Percentiles rank a stretch among this genome's conserved stretches.
These are phyloP conservation scores for Fusarium ramigenum DNA, from an alignment of 2,329 filamentous ascomycete species.

Conservation along the genomic window DNA sequence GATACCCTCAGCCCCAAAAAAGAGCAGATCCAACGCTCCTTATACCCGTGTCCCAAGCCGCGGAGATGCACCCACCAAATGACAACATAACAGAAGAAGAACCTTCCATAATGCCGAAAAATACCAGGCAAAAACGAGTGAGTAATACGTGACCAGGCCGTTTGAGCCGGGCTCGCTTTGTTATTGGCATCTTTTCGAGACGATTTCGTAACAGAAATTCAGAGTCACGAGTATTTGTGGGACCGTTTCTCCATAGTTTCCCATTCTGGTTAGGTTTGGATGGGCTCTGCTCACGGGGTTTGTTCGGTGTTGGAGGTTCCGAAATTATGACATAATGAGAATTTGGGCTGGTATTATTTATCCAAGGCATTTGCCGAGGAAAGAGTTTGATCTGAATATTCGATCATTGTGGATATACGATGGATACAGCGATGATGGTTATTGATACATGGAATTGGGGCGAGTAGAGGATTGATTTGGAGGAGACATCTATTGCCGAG, in stretches of 20 bases:
- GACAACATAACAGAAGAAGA: too few species aligned
- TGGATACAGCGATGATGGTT: background rate
- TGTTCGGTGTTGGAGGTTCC: background rate
- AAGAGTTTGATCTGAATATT: background rate
- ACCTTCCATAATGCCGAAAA: background rate
- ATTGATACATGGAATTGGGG: too few species aligned
- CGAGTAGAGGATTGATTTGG: rapidly evolving
- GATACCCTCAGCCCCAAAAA: slow-evolving; percentile 2
- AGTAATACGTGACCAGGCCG: background rate
- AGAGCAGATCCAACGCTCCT: background rate
- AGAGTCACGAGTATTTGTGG: slow-evolving; percentile 27
- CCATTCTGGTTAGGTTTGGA: background rate
- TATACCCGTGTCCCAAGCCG: slow-evolving; percentile 17
- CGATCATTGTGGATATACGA: background rate
- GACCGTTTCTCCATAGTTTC: background rate
- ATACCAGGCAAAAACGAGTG: background rate
- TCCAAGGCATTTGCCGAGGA: background rate
- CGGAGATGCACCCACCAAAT: slow-evolving; percentile 38
- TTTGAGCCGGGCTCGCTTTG: background rate
- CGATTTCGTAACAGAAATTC: slow-evolving; percentile 44
- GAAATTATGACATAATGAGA: background rate
- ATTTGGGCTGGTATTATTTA: background rate
- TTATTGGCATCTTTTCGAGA: slow-evolving; percentile 35
- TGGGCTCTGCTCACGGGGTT: background rate
- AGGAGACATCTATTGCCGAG: too few species aligned